These are phyloP conservation scores for Saturnispora bothae DNA, from an alignment of 805 yeast species.

Conservation along the genomic window DNA sequence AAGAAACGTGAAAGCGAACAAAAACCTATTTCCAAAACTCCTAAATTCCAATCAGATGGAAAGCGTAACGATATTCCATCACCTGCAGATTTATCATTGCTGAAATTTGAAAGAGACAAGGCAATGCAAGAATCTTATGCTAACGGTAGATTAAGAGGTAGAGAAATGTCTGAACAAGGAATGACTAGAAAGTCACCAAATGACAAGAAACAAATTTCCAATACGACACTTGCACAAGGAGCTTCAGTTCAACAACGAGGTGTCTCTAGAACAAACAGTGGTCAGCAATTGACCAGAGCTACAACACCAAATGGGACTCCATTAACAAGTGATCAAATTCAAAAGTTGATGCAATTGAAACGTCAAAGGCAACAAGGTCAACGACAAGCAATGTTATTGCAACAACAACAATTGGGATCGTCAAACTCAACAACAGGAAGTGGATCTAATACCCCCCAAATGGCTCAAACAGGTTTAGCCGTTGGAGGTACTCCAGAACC, in stretches of 20 bases:
- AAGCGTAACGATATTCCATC: slow-evolving; percentile 47
- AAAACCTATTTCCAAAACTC: slow-evolving; percentile 38
- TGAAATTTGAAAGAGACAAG: slow-evolving; percentile 80
- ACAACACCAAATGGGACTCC: slow-evolving; percentile 47
- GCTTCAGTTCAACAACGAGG: slow-evolving; percentile 1
- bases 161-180: slow-evolving; percentile 12
- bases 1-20: slow-evolving; percentile 76
- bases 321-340: slow-evolving; percentile 51
- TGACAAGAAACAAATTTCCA: slow-evolving; percentile 1
- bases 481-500: slow-evolving; percentile 1
- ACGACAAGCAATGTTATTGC: slow-evolving; percentile 30
- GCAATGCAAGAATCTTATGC: slow-evolving; percentile 66
- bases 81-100: slow-evolving; percentile 72
- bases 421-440: not conserved
- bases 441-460: not conserved
- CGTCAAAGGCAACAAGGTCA: slow-evolving; percentile 31
- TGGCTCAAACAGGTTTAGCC: not conserved
- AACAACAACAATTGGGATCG: slow-evolving; percentile 19
- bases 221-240: too few relatives aligned
- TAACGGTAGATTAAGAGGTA: slow-evolving; percentile 13
- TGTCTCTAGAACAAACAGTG: not conserved
- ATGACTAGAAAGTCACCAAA: slow-evolving; percentile 6
- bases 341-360: slow-evolving; percentile 43
- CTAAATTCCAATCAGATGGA: slow-evolving; percentile 21
- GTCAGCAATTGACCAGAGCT: slow-evolving; percentile 21